These are phyloP conservation scores for Cryoendolithus antarcticus DNA, from an alignment of 2,329 filamentous ascomycete genomes.

Conservation along the genomic window DNA sequence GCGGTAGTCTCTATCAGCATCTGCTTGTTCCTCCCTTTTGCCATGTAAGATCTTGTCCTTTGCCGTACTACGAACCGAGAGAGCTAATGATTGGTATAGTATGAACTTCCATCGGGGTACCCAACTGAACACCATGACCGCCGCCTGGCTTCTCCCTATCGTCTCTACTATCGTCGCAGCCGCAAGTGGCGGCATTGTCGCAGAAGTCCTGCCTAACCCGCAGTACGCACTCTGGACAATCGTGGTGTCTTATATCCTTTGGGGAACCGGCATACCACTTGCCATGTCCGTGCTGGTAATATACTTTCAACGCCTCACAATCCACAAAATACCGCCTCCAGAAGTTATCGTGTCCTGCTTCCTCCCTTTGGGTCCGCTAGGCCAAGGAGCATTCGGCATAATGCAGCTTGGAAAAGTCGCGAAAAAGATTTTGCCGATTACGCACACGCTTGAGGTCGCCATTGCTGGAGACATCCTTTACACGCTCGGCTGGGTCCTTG, in stretches of 20 bases:
- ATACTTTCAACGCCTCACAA: conserved; percentile 56
- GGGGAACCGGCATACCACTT: conserved; percentile 51
- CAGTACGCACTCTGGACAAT: conserved; percentile 49
- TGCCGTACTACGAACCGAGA: too few species aligned
- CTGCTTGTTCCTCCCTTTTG: conserved; percentile 11
- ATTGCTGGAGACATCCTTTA: conserved; percentile 45
- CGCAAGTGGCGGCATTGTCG: conserved; percentile 49
- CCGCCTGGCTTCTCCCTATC: conserved; percentile 52
- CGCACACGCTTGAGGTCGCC: conserved; percentile 24
- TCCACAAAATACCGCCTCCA: conserved; percentile 53
- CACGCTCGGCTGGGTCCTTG: conserved; percentile 39
- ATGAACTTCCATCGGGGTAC: conserved; percentile 16
- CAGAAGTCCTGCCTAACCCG: conserved; percentile 41
- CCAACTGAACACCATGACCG: conserved; percentile 46
- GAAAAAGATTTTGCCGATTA: conserved; percentile 27
- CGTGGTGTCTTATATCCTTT: conserved; percentile 54
- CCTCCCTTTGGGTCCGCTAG: conserved; percentile 53
- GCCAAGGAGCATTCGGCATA: conserved; percentile 48
- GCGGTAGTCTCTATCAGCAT: conserved; percentile 7
- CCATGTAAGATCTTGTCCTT: conserved; percentile 8
- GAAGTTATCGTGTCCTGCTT: conserved; percentile 59
- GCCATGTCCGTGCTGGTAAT: conserved; percentile 52
- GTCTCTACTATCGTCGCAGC: conserved; percentile 54
- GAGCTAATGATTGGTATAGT: conserved; percentile 18
- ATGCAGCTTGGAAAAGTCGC: conserved; percentile 32